These are phyloP conservation scores for Papiliotrema nemorosa DNA, from an alignment of 1,284 basidiomycete species.

Conservation along the genomic window DNA sequence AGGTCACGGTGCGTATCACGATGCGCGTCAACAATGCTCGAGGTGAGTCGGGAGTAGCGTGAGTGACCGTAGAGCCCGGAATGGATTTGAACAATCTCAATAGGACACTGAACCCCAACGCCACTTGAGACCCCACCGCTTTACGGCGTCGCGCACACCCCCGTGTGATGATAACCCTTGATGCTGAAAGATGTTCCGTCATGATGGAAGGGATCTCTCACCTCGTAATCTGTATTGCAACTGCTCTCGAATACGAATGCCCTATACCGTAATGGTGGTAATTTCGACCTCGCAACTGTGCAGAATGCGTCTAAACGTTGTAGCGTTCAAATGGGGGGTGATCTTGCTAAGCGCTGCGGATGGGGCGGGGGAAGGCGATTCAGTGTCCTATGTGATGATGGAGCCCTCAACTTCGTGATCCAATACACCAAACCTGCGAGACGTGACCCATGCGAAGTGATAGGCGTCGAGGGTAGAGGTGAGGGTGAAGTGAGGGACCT, in stretches of 20 bases:
- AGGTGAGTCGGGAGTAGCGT: too few species aligned
- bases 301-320: background rate
- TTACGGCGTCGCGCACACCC: conserved; percentile 3
- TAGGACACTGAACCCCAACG: conserved; percentile 9
- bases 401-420: too few species aligned
- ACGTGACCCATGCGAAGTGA: too few species aligned
- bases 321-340: background rate
- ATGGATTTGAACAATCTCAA: too few species aligned
- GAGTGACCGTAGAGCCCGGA: too few species aligned
- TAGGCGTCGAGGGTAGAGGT: too few species aligned
- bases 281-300: background rate
- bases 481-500: too few species aligned
- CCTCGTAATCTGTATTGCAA: too few species aligned
- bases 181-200: background rate
- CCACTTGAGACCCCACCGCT: conserved; percentile 11
- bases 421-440: too few species aligned
- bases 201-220: background rate
- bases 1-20: too few species aligned
- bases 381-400: conserved; percentile 1
- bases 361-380: conserved; percentile 13
- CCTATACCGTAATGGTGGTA: background rate
- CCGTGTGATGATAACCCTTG: background rate
- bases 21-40: too few species aligned
- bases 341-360: conserved; percentile 3
- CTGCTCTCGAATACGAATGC: too few species aligned